These are phyloP conservation scores for Metarhizium rileyi DNA, from an alignment of 2,329 filamentous ascomycete genomes.

Conservation along the genomic window DNA sequence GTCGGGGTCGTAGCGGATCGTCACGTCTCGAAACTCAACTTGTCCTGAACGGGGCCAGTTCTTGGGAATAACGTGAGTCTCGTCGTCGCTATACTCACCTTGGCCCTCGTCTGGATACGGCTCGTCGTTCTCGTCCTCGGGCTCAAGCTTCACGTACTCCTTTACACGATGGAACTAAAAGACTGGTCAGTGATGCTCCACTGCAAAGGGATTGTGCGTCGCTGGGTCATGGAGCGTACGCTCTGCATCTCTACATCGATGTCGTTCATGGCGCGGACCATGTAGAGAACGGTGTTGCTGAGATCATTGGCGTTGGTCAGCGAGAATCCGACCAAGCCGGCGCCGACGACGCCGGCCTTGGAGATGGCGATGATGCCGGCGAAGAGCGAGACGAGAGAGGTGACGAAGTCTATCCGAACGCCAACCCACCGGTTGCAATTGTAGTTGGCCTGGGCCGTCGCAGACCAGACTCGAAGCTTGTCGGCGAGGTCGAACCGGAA, in stretches of 20 bases:
- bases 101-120: slow-evolving; percentile 27
- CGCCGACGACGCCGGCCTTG: slow-evolving; percentile 34
- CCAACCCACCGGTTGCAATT: slow-evolving; percentile 50
- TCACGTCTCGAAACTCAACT: slow-evolving; percentile 41
- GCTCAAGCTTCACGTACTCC: slow-evolving; percentile 36
- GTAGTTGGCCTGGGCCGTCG: slow-evolving; percentile 38
- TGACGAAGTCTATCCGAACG: slow-evolving; percentile 44
- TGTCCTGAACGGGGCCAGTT: slow-evolving; percentile 37
- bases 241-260: slow-evolving; percentile 48
- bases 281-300: slow-evolving; percentile 38
- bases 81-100: slow-evolving; percentile 30
- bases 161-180: slow-evolving; percentile 37
- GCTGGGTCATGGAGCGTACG: slow-evolving; percentile 23
- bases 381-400: slow-evolving; percentile 39
- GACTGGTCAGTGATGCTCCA: slow-evolving; percentile 1
- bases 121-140: slow-evolving; percentile 33
- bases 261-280: slow-evolving; percentile 46
- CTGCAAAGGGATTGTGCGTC: too few relatives aligned
- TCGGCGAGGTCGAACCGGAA: slow-evolving; percentile 41
- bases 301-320: slow-evolving; percentile 45
- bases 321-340: slow-evolving; percentile 47
- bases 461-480: slow-evolving; percentile 36
- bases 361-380: slow-evolving; percentile 44
- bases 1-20: slow-evolving; percentile 36
- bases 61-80: slow-evolving; percentile 27